Percentiles rank a stretch among this genome's conserved stretches.
These are phyloP conservation scores for Lentinus brumalis DNA, from an alignment of 768 basidiomycete genomes.

Conservation along the genomic window DNA sequence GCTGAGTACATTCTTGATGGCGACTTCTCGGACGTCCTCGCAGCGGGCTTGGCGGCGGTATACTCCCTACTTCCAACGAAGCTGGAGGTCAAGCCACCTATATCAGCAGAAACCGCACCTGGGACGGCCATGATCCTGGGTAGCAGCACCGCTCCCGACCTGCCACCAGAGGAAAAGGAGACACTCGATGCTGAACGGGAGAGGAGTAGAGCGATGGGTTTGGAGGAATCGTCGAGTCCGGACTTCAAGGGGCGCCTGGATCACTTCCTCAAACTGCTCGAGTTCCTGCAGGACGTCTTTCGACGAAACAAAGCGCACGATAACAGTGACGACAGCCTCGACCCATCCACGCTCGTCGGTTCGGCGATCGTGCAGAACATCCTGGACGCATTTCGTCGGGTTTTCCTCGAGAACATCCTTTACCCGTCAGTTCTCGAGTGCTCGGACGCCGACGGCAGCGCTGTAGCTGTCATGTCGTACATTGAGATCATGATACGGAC, in stretches of 20 bases:
- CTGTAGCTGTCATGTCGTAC: slow-evolving; percentile 94
- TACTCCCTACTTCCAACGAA: slow-evolving; percentile 91
- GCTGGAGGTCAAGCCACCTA: slow-evolving; percentile 63
- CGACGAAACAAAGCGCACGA: slow-evolving; percentile 58
- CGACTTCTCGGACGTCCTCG: slow-evolving; percentile 98
- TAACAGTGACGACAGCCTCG: slow-evolving; percentile 42
- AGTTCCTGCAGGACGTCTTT: slow-evolving; percentile 90
- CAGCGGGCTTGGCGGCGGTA: slow-evolving; percentile 89
- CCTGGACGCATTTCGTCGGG: slow-evolving; percentile 76
- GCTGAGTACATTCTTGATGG: slow-evolving; percentile 94
- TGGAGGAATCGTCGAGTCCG: slow-evolving; percentile 74
- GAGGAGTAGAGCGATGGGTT: slow-evolving; percentile 56
- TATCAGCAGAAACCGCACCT: slow-evolving; percentile 39
- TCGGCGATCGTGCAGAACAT: slow-evolving; percentile 83
- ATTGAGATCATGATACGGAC: slow-evolving; percentile 86
- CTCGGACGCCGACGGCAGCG: slow-evolving; percentile 91
- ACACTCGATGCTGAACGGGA: slow-evolving; percentile 50
- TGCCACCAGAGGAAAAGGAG: slow-evolving; percentile 56
- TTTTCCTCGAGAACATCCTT: slow-evolving; percentile 91
- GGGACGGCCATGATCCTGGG: slow-evolving; percentile 75
- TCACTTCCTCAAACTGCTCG: slow-evolving; percentile 86
- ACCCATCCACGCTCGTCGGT: slow-evolving; percentile 70
- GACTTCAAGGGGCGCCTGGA: slow-evolving; percentile 83
- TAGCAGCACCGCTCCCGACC: slow-evolving; percentile 46
- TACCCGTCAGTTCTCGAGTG: slow-evolving; percentile 94